phyloP scores from a whole-genome alignment of 192 early-diverging fungal species.

The Allomyces macrogynus region DNA sequence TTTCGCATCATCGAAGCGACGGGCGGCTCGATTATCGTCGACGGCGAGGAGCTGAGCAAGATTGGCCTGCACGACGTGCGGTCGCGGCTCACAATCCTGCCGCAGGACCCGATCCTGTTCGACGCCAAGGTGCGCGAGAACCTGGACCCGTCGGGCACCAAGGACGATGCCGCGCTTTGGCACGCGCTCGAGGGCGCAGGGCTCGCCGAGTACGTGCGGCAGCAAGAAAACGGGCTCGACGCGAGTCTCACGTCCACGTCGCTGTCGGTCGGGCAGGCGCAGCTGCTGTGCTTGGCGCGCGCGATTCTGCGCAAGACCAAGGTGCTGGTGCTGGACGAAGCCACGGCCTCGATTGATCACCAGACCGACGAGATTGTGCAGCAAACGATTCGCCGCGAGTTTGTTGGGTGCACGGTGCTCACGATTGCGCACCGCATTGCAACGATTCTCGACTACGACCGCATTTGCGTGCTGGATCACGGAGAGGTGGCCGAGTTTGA shows the following conservation, averaged over 20 bases:
- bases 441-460: conserved; percentile 30
- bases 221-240: conserved; percentile 14
- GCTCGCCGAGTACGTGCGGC: conserved; percentile 16
- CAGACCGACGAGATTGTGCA: conserved; percentile 11
- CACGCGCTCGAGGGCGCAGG: conserved; percentile 11
- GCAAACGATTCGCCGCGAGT: conserved; percentile 3
- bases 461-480: conserved; percentile 52
- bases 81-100: conserved; percentile 18
- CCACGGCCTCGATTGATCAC: conserved; percentile 28
- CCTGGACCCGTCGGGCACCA: conserved; percentile 6
- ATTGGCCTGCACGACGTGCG: conserved; percentile 5
- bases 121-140: conserved; percentile 19
- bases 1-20: neutral
- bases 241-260: neutral
- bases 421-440: conserved; percentile 11
- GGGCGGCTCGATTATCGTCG: conserved; percentile 4
- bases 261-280: conserved; percentile 28
- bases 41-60: neutral
- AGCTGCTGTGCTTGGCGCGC: conserved; percentile 30
- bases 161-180: conserved; percentile 15
- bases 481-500: conserved; percentile 55
- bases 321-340: conserved; percentile 35
- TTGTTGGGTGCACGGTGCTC: neutral
- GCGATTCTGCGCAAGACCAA: conserved; percentile 26
- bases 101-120: conserved; percentile 35